Evolutionary conservation across 2,329 filamentous ascomycete genomes (phyloP), one percentile per base, ranked within the genome.

Genomic region (Sporothrix curviconia): DNA sequence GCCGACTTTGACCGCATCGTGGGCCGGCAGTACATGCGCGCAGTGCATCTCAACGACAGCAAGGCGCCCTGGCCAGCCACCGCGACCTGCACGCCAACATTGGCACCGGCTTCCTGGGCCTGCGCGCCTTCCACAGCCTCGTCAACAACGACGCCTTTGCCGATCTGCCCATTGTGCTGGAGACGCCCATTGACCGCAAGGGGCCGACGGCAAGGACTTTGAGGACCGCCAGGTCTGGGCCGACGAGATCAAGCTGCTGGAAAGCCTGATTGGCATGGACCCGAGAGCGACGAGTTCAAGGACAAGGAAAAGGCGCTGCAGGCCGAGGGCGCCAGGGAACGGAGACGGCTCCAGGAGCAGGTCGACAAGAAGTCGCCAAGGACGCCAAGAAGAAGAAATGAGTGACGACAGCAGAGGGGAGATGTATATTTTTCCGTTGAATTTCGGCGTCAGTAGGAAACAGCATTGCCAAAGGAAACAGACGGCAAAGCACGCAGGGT

Each of bases 11-110:
- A 95, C 64, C 69, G 82, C 9, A 75, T 87, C 6, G 87, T 99
- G 9, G 94, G 94, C 1, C 71, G 87, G 30, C 73, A 82, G 55
- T 96, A 95, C 65, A 81, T 99, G 7, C 85, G 84, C 60, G 94
- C 94, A 0, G 77, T 97, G 57, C 94, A 99, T 70, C 61, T 99
- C 42, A 99, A 99, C 70, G 94, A 99, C 72, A 95, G 89, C 74
- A 99, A 97, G 73, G 90, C 92, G 0, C 92, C 94, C 77, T 95
- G 30, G 78, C 73, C 42, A 94, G 90, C 36, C 83, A 90, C 63
- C 84, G 92, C 40, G 94, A 99, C 69, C 74, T 97, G 2, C 94
- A 99, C 72, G 91, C 92, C 63, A 97, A 96, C 69, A 97, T 99
- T 62, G 94, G 94, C 25, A 95, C 91, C 0, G 94, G 94, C 1